Base-by-base conservation (phyloP, 768 basidiomycete species). In the Mycena pura region DNA sequence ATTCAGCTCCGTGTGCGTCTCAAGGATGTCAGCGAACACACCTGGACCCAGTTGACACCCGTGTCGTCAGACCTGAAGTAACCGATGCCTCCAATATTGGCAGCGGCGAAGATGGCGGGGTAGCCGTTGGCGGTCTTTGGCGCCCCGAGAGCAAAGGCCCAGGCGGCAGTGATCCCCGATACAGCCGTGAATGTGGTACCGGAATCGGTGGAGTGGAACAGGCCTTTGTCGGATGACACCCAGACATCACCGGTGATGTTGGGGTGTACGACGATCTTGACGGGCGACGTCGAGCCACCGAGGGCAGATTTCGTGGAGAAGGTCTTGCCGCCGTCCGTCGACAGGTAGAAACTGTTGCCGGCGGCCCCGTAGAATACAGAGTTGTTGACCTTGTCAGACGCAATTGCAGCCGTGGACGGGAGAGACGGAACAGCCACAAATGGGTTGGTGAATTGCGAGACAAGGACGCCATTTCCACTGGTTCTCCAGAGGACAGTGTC, bases 401-500 rank as follows among this genome's bases (percentile, higher is more conserved):
- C 86, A 62, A 90, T 88, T 13, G 75, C 78, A 1, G 86, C 81
- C 36, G 68, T 72, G 3, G 82, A 76, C 0, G 88, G 87, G 4
- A 89, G 78, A 14, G 80, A 73, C 0, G 82, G 66, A 27, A 88
- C 86, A 3, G 77, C 66, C 3, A 75, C 71, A 70, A 89, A 88
- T 1, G 82, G 49, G 39, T 74, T 76, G 6, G 78, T 80, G 63
- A 78, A 80, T 47, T 82, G 80, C 10, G 86, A 87, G 3, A 86
- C 82, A 58, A 79, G 70, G 22, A 86, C 80, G 32, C 85, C 83
- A 44, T 81, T 80, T 36, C 72, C 64, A 14, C 70, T 70, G 13
- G 84, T 84, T 46, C 79, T 71, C 87, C 87, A 88, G 22, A 89
- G 80, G 27, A 88, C 81, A 36, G 82, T 83, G 67, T 81, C 80